Percentiles rank a stretch among this genome's conserved stretches.
phyloP scores from a whole-genome alignment of 129 eudicot genomes.

The Tagetes patula region DNA sequence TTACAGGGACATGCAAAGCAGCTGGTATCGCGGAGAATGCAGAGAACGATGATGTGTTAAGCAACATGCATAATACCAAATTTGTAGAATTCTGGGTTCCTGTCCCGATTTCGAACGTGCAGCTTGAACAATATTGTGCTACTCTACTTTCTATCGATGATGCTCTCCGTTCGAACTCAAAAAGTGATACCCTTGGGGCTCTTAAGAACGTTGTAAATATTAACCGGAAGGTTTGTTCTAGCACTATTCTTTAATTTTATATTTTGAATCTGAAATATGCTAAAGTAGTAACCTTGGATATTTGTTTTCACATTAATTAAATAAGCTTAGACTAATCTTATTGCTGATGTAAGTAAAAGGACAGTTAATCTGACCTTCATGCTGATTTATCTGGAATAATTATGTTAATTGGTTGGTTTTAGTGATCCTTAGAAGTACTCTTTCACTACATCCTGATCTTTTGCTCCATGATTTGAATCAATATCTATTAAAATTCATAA shows the following conservation, averaged over 20 bases:
- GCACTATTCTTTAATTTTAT: constrained; percentile 9
- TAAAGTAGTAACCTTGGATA: background rate
- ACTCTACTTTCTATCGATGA: constrained; percentile 53
- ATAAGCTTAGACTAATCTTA: background rate
- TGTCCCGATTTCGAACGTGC: constrained; percentile 61
- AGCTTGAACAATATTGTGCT: constrained; percentile 91
- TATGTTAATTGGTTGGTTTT: constrained; percentile 18
- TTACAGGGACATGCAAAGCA: constrained; percentile 39
- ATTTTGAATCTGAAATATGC: constrained; percentile 6
- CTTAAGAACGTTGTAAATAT: constrained; percentile 47
- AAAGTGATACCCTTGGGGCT: constrained; percentile 58
- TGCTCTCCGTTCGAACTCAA: constrained; percentile 50
- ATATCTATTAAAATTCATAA: background rate
- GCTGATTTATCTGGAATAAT: constrained; percentile 1
- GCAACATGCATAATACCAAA: constrained; percentile 36
- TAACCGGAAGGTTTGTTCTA: constrained; percentile 63
- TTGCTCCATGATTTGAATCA: background rate
- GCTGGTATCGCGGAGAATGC: constrained; percentile 28
- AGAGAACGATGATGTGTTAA: constrained; percentile 24
- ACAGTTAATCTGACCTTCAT: background rate
- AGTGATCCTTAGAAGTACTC: constrained; percentile 16
- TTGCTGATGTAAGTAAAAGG: background rate
- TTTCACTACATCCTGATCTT: constrained; percentile 1
- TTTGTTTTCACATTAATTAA: background rate
- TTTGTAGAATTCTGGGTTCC: constrained; percentile 93